Evolutionary conservation across 2,329 filamentous ascomycete species (phyloP), one percentile per base, ranked within the genome.

Genomic region (Colletotrichum lini): DNA sequence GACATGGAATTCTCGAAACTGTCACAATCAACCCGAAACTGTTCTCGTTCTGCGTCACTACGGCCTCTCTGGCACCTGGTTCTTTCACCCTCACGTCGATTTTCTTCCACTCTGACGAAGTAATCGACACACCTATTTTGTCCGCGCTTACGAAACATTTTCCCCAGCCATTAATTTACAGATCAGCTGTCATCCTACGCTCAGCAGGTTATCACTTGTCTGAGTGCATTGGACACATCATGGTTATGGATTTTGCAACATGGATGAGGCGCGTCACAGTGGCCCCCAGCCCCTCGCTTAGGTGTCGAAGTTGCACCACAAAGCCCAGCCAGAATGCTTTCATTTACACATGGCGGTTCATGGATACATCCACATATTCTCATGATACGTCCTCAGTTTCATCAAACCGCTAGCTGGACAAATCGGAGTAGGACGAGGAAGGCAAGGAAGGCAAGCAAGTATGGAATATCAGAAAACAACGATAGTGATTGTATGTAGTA

Each of bases 201-300:
- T 82, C 80, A 80, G 79, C 80, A 80, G 80, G 83, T 81, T 85
- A 84, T 82, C 80, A 82, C 84, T 82, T 83, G 80, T 73, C 74
- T 78, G 82, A 83, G 85, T 83, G 85, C 82, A 84, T 89, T 89
- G 87, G 87, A 89, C 85, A 89, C 83, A 85, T 88, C 81, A 89
- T 88, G 84, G 80, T 89, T 89, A 89, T 84, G 84, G 81, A 84
- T 88, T 87, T 88, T 88, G 86, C 85, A 84, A 86, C 86, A 86
- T 83, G 81, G 65, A 68, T 53, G 66, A 65, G 60, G 54, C 65
- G 67, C 49, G 54, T 61, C 66, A 50, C 52, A 61, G 69, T 59
- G 45, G 50, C 70, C 47, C 50, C 50, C 30, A 72, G 54, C n/a
- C 67, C 65, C 47, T 15, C 12, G 23, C 23, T 35, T 26, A 67